phyloP scores from a whole-genome alignment of 1,284 basidiomycete species.

The Trichosporon inkin region DNA sequence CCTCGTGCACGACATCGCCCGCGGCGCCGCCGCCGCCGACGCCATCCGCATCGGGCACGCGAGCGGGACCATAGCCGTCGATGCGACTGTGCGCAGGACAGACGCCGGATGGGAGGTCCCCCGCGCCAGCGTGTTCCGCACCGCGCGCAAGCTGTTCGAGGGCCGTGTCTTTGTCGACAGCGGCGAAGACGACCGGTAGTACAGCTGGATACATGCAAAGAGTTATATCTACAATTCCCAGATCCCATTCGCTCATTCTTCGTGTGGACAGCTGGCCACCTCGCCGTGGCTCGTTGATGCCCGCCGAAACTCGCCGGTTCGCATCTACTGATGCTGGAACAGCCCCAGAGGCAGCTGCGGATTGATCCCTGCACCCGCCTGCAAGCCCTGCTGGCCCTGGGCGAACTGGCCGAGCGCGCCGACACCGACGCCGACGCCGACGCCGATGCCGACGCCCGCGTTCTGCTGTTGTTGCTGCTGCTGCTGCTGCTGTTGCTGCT shows the following conservation, averaged over 20 bases:
- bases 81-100: conserved; percentile 53
- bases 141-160: conserved; percentile 65
- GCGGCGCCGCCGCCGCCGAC: conserved; percentile 1
- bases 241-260: no score
- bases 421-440: neutral
- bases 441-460: neutral
- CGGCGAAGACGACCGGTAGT: no score
- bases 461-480: no score
- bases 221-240: no score
- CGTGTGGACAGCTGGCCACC: no score
- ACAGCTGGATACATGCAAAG: no score
- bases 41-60: conserved; percentile 60
- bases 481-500: conserved; percentile 7
- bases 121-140: conserved; percentile 62
- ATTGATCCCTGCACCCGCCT: neutral
- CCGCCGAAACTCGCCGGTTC: no score
- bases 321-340: conserved; percentile 12
- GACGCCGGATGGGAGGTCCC: conserved; percentile 52
- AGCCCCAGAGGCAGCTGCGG: conserved; percentile 5
- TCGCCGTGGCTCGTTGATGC: no score
- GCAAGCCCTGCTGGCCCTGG: conserved; percentile 10
- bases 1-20: conserved; percentile 54
- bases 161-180: conserved; percentile 56
- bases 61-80: conserved; percentile 63
- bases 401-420: conserved; percentile 11